These are phyloP conservation scores for Pythium rishiriense DNA, from an alignment of 352 stramenopile species.

Conservation along the genomic window DNA sequence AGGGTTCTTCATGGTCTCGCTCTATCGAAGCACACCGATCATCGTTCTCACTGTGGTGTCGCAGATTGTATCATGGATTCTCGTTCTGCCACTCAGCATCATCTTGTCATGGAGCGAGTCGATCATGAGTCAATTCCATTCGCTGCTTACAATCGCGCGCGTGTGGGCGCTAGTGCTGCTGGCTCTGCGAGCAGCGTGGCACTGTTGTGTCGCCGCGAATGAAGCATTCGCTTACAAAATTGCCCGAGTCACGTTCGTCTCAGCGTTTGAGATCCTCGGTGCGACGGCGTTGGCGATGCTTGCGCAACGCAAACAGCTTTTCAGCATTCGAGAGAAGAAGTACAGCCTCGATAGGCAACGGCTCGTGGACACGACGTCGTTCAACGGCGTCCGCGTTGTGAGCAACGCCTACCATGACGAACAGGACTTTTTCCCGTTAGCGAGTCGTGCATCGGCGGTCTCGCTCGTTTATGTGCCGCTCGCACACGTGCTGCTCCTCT, in stretches of 20 bases:
- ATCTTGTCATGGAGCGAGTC: constrained; percentile 33
- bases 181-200: constrained; percentile 40
- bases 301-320: constrained; percentile 10
- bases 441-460: constrained; percentile 17
- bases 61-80: constrained; percentile 46
- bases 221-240: constrained; percentile 34
- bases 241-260: constrained; percentile 35
- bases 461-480: constrained; percentile 23
- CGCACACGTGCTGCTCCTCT: constrained; percentile 11
- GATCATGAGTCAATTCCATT: constrained; percentile 28
- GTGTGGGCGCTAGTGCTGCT: constrained; percentile 39
- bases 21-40: constrained; percentile 42
- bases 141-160: constrained; percentile 39
- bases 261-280: constrained; percentile 30
- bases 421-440: constrained; percentile 23
- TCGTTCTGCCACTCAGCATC: constrained; percentile 42
- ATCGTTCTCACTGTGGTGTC: constrained; percentile 37
- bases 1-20: constrained; percentile 20
- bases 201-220: constrained; percentile 27
- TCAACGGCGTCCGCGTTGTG: constrained; percentile 8
- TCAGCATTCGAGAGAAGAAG: constrained; percentile 26
- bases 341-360: constrained; percentile 26
- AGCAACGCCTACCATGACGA: constrained; percentile 30
- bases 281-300: constrained; percentile 7
- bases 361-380: constrained; percentile 19